Conservation (phyloP, 345 rosid species). For the Brassica nigra region DNA sequence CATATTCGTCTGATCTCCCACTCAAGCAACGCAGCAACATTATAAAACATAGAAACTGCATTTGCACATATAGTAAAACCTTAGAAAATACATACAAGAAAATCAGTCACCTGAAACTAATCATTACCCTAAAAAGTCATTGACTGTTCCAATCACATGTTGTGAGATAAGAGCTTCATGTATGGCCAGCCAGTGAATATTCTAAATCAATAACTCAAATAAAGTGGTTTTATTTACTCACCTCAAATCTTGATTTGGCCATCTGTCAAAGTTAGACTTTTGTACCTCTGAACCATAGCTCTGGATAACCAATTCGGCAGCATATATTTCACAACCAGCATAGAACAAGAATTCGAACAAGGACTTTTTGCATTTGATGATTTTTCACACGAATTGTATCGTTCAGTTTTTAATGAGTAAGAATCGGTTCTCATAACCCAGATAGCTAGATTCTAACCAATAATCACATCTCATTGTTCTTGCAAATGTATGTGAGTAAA, state of each 20-base stretch:
- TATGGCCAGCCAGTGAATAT: too few relatives aligned
- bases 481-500: too few relatives aligned
- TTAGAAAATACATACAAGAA: conserved; percentile 57
- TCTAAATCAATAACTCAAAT: too few relatives aligned
- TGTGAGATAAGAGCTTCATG: too few relatives aligned
- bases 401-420: conserved; percentile 42
- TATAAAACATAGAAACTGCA: conserved; percentile 75
- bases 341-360: conserved; percentile 26
- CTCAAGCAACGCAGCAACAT: conserved; percentile 71
- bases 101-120: too few relatives aligned
- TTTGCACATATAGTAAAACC: conserved; percentile 81
- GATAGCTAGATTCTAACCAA: conserved; percentile 29
- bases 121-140: too few relatives aligned
- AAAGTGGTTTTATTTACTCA: too few relatives aligned
- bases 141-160: not conserved
- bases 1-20: conserved; percentile 94
- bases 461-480: too few relatives aligned
- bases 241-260: too few relatives aligned
- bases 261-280: not conserved
- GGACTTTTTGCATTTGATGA: conserved; percentile 71
- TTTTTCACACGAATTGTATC: conserved; percentile 50
- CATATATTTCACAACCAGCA: too few relatives aligned
- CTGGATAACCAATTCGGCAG: too few relatives aligned
- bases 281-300: too few relatives aligned
- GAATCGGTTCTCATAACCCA: conserved; percentile 53